These are phyloP conservation scores for Chlamydomonas applanata DNA, from an alignment of 139 green algal species.

Conservation along the genomic window DNA sequence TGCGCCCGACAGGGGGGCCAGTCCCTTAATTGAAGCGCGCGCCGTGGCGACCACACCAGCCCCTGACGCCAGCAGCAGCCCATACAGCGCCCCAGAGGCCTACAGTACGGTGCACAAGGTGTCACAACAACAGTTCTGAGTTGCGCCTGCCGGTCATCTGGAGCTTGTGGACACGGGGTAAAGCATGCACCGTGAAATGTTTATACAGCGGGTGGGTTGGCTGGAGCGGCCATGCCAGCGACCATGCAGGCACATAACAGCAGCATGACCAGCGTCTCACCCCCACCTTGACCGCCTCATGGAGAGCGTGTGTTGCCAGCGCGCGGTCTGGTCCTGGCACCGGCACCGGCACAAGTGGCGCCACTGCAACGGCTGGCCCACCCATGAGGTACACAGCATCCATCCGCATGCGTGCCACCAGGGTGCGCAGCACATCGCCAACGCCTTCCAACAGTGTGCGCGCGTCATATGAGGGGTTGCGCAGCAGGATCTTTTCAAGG, in stretches of 20 bases:
- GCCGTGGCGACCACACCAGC: conserved; percentile 35
- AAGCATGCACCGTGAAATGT: too few relatives aligned
- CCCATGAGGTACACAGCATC: conserved; percentile 55
- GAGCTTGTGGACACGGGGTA: too few relatives aligned
- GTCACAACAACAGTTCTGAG: too few relatives aligned
- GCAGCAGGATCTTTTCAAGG: conserved; percentile 61
- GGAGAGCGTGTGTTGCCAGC: conserved; percentile 34
- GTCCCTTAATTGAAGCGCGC: conserved; percentile 14
- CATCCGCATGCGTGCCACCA: conserved; percentile 4
- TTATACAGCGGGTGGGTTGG: neutral
- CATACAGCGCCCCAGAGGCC: conserved; percentile 47
- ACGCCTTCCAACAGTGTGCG: conserved; percentile 56
- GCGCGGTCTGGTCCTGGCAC: conserved; percentile 27
- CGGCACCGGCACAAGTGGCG: conserved; percentile 39
- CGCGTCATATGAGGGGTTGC: conserved; percentile 69
- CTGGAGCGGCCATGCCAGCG: neutral
- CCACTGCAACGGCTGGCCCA: conserved; percentile 15
- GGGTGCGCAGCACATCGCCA: conserved; percentile 14
- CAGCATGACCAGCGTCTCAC: neutral
- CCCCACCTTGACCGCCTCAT: conserved; percentile 53
- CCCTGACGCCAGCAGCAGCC: conserved; percentile 48
- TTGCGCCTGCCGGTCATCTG: neutral
- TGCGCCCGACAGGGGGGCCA: conserved; percentile 47
- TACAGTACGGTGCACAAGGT: conserved; percentile 17
- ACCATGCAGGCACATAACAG: neutral